These are phyloP conservation scores for Yarrowia galli DNA, from an alignment of 1,139 yeast genomes.

Conservation along the genomic window DNA sequence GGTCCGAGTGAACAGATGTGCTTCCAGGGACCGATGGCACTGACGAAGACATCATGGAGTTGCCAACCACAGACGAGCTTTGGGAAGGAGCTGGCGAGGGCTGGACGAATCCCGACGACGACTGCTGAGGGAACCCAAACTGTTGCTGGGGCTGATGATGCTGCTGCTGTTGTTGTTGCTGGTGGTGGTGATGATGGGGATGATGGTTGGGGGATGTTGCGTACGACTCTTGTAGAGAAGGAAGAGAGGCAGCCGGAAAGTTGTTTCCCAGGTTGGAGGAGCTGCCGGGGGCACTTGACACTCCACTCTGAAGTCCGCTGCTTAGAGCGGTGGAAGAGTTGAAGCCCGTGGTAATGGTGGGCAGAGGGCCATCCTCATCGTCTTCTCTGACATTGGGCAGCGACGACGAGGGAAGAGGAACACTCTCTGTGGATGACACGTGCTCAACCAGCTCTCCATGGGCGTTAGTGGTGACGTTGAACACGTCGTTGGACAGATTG, in stretches of 20 bases:
- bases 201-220: neutral
- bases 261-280: constrained; percentile 1
- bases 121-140: constrained; percentile 21
- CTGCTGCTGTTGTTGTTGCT: neutral
- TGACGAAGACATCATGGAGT: constrained; percentile 28
- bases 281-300: constrained; percentile 25
- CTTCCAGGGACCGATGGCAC: constrained; percentile 35
- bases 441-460: constrained; percentile 33
- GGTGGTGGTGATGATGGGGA: neutral
- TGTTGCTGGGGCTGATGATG: constrained; percentile 17
- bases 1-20: constrained; percentile 29
- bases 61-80: constrained; percentile 22
- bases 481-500: constrained; percentile 34
- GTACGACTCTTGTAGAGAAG: constrained; percentile 13
- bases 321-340: constrained; percentile 19
- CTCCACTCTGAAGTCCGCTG: constrained; percentile 24
- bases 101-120: constrained; percentile 1
- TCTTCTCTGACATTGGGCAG: constrained; percentile 31
- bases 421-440: constrained; percentile 21
- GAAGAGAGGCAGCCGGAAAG: constrained; percentile 23
- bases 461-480: constrained; percentile 30
- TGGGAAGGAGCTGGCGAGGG: constrained; percentile 25
- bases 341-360: constrained; percentile 27
- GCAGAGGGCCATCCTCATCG: constrained; percentile 16
- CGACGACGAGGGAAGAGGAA: constrained; percentile 24